Evolutionary conservation across 2,329 filamentous ascomycete genomes (phyloP), one percentile per base, ranked within the genome.

Genomic region (Anthostomella pinea): DNA sequence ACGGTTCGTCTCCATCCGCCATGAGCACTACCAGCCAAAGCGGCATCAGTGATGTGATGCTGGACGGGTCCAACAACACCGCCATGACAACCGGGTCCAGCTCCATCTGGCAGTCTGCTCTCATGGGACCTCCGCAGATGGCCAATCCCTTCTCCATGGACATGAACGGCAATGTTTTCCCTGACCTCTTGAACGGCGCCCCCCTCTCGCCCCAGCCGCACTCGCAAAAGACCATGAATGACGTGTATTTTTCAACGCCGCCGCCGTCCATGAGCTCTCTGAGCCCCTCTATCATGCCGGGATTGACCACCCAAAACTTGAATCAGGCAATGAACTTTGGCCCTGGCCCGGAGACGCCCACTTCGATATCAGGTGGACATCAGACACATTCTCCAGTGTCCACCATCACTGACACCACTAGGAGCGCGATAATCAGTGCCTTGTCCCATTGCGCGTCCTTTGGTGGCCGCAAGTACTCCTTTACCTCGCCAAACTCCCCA

Each of bases 1-100:
- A 95, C 54, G 89, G 86, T 41, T 97, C 93, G 8, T 97, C 93
- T 10, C 93, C 93, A 11, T 97, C 93, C 7, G 89, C 89, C 30
- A 91, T 97, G 62, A 97, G 91, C 68, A 95, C 87, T 27, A 87
- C 87, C 41, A 97, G 90, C 64, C 90, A 94, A 57, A 91, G 86
- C 60, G 87, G 84, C 33, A 86, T 90, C 62, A 94, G 87, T 64
- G 93, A 97, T 59, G 81, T 89, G 41, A 89, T 95, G 83, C 72
- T 93, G 39, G 89, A 96, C 62, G 87, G 87, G 41, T 79, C 79
- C 23, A 84, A 82, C 60, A 80, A 83, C 48, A 72, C 75, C 25
- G 69, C 74, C 23, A 66, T 72, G 39, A 65, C 71, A 14, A 65
- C 69, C 3, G 68, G 69, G 35, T 68, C 73, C 32, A 69, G 72